Conservation (phyloP, 306 rosid genomes). For the Gastrolobium bilobum region DNA sequence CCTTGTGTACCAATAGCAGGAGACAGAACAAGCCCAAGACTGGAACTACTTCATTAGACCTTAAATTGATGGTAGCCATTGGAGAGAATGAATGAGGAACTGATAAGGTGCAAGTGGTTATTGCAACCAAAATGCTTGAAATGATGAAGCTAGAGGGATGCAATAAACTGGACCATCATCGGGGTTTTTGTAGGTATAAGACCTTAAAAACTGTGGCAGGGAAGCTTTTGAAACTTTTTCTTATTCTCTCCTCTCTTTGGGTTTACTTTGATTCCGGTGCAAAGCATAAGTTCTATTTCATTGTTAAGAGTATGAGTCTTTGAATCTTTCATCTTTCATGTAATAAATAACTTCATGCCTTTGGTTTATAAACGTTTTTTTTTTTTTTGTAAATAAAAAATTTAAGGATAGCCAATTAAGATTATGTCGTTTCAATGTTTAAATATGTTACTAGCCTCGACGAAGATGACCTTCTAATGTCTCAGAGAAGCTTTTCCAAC, state of each 20-base stretch:
- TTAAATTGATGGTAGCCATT: constrained; percentile 60
- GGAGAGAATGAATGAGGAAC: constrained; percentile 26
- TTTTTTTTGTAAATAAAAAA: neutral
- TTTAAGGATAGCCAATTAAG: neutral
- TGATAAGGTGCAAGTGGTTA: constrained; percentile 26
- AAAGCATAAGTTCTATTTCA: constrained; percentile 73
- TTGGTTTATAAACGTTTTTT: constrained; percentile 60
- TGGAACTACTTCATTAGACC: constrained; percentile 46
- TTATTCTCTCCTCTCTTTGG: constrained; percentile 57
- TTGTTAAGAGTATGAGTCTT: constrained; percentile 12
- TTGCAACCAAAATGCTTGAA: constrained; percentile 41
- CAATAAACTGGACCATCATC: constrained; percentile 42
- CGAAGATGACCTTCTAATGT: neutral
- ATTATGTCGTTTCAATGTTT: constrained; percentile 4
- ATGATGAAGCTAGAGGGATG: constrained; percentile 48
- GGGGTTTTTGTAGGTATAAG: constrained; percentile 77
- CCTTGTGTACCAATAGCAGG: constrained; percentile 58
- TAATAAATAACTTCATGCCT: constrained; percentile 65
- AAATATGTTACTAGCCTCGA: neutral
- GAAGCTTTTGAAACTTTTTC: constrained; percentile 75
- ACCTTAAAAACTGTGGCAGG: constrained; percentile 59
- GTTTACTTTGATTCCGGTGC: constrained; percentile 77
- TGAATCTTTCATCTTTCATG: constrained; percentile 44
- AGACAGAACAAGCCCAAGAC: constrained; percentile 61
- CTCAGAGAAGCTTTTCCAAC: neutral